phyloP scores from a whole-genome alignment of 208 protist species.

The Acanthamoeba divionensis region DNA sequence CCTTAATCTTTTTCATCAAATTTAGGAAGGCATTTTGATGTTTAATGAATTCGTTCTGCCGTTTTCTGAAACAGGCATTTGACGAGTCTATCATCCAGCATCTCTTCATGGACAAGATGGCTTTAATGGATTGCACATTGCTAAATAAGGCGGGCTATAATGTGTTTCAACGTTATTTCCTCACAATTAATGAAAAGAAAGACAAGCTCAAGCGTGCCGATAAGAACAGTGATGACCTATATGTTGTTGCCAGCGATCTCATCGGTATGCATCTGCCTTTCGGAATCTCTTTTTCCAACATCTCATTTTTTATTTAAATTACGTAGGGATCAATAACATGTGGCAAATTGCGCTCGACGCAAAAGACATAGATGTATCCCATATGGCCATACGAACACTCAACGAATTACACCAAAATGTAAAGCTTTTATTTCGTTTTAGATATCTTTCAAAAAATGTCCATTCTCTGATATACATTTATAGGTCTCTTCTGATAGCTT shows the following conservation, averaged over 20 bases:
- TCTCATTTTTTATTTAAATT: not conserved
- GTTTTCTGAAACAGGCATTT: conserved; percentile 27
- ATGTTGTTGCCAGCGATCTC: conserved; percentile 12
- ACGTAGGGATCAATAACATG: conserved; percentile 55
- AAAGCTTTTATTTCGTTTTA: too few species aligned
- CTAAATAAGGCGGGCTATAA: conserved; percentile 52
- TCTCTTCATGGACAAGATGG: conserved; percentile 71
- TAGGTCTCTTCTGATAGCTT: conserved; percentile 23
- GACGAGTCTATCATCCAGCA: conserved; percentile 58
- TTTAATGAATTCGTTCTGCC: not conserved
- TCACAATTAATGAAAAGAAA: conserved; percentile 64
- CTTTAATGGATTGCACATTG: conserved; percentile 49
- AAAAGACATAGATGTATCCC: conserved; percentile 30
- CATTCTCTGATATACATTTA: not conserved
- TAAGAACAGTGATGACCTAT: conserved; percentile 1
- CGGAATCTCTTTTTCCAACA: not conserved
- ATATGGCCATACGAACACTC: conserved; percentile 54
- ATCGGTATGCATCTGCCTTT: not conserved
- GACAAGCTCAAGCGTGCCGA: conserved; percentile 32
- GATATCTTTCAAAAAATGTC: too few species aligned
- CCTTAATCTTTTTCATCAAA: not conserved
- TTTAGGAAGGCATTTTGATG: not conserved
- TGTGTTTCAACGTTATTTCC: conserved; percentile 66
- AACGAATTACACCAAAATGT: conserved; percentile 59
- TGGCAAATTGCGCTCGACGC: conserved; percentile 63